Base-by-base conservation (phyloP, 352 stramenopile species). In the Phytopythium chamaehyphon region DNA sequence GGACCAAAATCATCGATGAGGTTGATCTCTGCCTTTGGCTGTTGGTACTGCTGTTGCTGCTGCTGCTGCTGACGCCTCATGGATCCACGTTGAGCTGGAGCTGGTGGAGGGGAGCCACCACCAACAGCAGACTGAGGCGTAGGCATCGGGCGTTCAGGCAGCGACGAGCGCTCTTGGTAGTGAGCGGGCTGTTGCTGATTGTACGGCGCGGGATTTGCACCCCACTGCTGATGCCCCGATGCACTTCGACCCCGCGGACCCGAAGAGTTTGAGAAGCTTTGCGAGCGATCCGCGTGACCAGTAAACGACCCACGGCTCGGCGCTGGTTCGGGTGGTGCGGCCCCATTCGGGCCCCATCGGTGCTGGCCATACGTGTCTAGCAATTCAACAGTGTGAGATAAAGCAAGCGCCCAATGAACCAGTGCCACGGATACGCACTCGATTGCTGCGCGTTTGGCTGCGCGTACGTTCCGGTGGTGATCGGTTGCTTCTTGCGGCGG, bases 1-100 rank as follows among this genome's bases (percentile, higher is more conserved):
- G 82, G 74, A 1, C 60, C 71, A 57, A 84, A 86, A 43, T 90
- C 81, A 42, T 83, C 83, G 33, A 93, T 77, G 33, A 93, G 51
- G 44, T 93, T 87, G 54, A 93, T 87, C 49, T 91, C 78, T 6
- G 61, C 59, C 44, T 88, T 66, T 67, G 31, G 68, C 40, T 53
- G 65, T 55, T 44, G 64, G 18, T 21, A 55, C 54, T 53, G 59
- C 40, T 56, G 62, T 16, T 47, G 42, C 11, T 59, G 57, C 15
- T 26, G 59, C 40, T 56, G 62, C 16, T 47, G 42, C 11, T 59
- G 57, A 12, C 47, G 49, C 14, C 16, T 51, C 8, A 51, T 51
- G 1, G 45, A 51, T 14, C 26, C 45, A 21, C 45, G 45, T 6
- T 28, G n/a, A 21, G 50, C 54, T 5, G 59, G 62, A 46, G 56